These are phyloP conservation scores for Fomitiporia mediterranea DNA, from an alignment of 1,284 basidiomycete species.

Conservation along the genomic window DNA sequence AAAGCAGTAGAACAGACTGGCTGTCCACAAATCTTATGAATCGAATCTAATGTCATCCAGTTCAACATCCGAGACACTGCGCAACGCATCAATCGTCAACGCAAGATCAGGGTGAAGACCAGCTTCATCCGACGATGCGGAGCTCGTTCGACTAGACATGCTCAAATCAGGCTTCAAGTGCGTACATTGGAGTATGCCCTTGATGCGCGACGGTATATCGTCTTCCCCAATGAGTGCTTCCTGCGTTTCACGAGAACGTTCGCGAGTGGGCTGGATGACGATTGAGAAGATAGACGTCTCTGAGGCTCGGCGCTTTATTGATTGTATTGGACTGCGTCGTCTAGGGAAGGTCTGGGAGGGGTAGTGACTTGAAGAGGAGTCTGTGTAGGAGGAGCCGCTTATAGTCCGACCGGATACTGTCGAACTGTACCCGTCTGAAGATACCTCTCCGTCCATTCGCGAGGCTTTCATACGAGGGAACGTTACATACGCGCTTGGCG, in stretches of 20 bases:
- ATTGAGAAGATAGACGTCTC: constrained; percentile 13
- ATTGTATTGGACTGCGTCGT: not conserved
- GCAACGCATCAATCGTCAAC: constrained; percentile 14
- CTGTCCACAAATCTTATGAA: not conserved
- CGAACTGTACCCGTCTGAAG: not conserved
- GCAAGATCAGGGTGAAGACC: constrained; percentile 11
- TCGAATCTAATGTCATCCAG: constrained; percentile 13
- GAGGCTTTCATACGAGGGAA: not conserved
- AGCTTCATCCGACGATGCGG: not conserved
- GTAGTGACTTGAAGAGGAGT: not conserved
- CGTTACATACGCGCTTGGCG: not conserved
- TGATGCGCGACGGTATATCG: constrained; percentile 16
- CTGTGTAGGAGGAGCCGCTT: not conserved
- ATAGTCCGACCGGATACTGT: not conserved
- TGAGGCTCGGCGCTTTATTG: constrained; percentile 14
- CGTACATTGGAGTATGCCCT: constrained; percentile 5
- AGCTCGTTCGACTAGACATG: not conserved
- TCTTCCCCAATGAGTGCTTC: constrained; percentile 10
- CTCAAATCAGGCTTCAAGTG: not conserved
- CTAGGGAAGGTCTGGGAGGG: not conserved
- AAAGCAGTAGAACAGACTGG: no score
- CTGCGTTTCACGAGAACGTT: not conserved
- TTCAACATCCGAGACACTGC: constrained; percentile 1
- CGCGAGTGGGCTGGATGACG: constrained; percentile 16
- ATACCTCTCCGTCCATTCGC: not conserved